A percentile compares a stretch with the other conserved stretches of the same genome.
phyloP scores from a whole-genome alignment of 495 filamentous ascomycete genomes.

The Talaromyces adpressus region DNA sequence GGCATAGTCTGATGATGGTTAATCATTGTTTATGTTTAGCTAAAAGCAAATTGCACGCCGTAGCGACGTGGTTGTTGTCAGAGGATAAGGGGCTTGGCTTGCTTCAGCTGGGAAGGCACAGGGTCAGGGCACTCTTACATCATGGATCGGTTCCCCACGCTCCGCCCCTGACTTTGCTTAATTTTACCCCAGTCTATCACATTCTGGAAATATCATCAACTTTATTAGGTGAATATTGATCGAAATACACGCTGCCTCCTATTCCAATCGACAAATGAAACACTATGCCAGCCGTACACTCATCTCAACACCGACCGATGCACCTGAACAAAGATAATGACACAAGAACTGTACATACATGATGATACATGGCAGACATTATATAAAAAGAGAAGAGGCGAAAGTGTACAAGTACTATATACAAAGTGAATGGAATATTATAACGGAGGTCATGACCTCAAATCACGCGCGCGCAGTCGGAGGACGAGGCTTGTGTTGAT shows the following conservation, averaged over 20 bases:
- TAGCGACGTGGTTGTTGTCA: neutral
- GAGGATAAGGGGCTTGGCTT: neutral
- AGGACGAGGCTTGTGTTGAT: slow-evolving; percentile 8
- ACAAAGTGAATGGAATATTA: slow-evolving; percentile 10
- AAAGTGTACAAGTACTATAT: slow-evolving; percentile 7
- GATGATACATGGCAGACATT: neutral
- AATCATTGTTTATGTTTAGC: neutral
- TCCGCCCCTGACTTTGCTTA: neutral
- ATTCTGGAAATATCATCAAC: neutral
- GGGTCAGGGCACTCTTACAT: neutral
- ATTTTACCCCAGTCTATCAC: no score
- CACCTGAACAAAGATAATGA: slow-evolving; percentile 13
- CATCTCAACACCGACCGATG: slow-evolving; percentile 25
- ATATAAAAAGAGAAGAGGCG: neutral
- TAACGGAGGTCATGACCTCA: neutral
- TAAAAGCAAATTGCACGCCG: neutral
- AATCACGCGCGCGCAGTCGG: slow-evolving; percentile 26
- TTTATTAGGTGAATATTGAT: neutral
- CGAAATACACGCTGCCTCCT: neutral
- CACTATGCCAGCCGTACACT: neutral
- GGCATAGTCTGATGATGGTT: neutral
- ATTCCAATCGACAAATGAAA: neutral
- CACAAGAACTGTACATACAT: slow-evolving; percentile 9
- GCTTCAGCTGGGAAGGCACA: neutral
- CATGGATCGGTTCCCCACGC: neutral